A percentile compares a stretch with the other conserved stretches of the same genome.
These are phyloP conservation scores for Rhododendron mucronatum DNA, from an alignment of 148 eudicot species.

Conservation along the genomic window DNA sequence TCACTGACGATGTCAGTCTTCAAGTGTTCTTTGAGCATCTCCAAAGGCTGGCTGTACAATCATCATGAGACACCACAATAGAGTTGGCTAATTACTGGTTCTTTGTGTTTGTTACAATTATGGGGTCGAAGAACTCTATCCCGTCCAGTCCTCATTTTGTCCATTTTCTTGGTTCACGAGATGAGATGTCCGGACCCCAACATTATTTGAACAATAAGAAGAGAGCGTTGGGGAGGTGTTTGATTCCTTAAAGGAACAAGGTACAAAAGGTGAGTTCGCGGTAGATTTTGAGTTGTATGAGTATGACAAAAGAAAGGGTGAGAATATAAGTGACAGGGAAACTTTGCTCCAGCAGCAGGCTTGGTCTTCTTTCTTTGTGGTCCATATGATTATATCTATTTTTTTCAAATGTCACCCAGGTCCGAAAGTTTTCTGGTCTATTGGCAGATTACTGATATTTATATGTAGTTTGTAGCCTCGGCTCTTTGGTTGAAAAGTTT, in stretches of 20 bases:
- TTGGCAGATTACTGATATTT: background rate
- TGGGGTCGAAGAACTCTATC: constrained; percentile 9
- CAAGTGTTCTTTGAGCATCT: constrained; percentile 95
- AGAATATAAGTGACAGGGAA: background rate
- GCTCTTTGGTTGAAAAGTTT: background rate
- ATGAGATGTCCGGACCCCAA: background rate
- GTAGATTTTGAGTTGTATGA: constrained; percentile 12
- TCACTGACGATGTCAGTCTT: constrained; percentile 94
- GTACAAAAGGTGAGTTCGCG: constrained; percentile 5
- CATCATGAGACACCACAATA: constrained; percentile 45
- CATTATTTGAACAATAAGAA: constrained; percentile 1
- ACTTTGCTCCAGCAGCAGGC: background rate
- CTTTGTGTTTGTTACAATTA: constrained; percentile 1
- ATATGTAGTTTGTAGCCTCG: background rate
- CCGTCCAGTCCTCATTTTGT: background rate
- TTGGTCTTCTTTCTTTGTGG: background rate
- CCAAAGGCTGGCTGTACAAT: constrained; percentile 93
- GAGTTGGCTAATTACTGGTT: background rate
- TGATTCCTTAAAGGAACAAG: constrained; percentile 9
- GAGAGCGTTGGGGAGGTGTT: background rate
- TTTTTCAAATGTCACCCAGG: background rate
- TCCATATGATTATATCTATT: background rate
- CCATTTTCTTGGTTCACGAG: background rate
- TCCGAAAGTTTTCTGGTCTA: background rate
- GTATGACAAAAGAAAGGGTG: background rate